Evolutionary conservation across 257 asterid species (phyloP), one percentile per base, ranked within the genome.

Genomic region (Scutellaria barbata): DNA sequence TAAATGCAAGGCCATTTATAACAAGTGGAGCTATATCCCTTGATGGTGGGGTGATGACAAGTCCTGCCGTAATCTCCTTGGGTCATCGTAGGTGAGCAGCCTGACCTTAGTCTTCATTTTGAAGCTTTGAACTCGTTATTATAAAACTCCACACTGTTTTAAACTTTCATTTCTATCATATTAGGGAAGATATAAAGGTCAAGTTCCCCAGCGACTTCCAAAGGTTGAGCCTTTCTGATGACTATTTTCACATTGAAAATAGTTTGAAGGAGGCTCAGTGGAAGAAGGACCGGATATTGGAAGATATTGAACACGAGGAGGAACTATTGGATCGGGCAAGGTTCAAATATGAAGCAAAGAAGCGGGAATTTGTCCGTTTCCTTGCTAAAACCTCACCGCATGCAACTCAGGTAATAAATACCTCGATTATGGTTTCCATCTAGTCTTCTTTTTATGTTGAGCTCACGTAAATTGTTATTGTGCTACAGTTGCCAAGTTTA

Each of bases 31-130:
- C 98, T 65, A 59, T 93, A 77, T 90, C 98, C 71, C 84, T 93
- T 58, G 98, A 93, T 56, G 98, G 98, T 76, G 98, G 96, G 67
- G 71, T 88, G 48, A 81, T 90, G 20, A 79, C 76, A 80, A 76
- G 83, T 52, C 52, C 76, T 20, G 89, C 87, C 57, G 25, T 80
- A 22, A 80, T 68, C 78, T 52, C 77, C 76, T 75, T 85, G 71
- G 95, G 89, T 50, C 65, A 75, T 71, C 76, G 66, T 42, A 39
- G 80, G 97, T 89, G 77, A 81, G 85, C 78, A 68, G 42, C 66
- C 68, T 74, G n/a, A 40, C 66, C 57, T 50, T 75, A 42, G 13
- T 64, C 41, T 57, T 18, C 41, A 46, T 41, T 60, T 50, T 33
- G 48, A 55, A 43, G 25, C 56, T 45, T 30, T 67, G 5, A 11